These are phyloP conservation scores for Elsinoe fawcettii DNA, from an alignment of 2,329 filamentous ascomycete species.

Conservation along the genomic window DNA sequence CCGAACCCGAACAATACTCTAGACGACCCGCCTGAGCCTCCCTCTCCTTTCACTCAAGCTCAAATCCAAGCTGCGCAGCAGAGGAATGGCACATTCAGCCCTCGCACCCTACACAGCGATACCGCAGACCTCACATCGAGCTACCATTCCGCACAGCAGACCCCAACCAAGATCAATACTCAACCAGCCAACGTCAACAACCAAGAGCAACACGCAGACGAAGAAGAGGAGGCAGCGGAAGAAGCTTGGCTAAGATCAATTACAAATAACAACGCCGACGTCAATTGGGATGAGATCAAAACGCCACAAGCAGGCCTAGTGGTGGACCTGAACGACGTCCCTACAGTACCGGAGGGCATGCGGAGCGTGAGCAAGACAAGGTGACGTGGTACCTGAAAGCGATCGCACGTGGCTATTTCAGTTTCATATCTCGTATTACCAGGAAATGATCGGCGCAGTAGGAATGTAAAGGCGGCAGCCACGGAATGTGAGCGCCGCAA, in stretches of 20 bases:
- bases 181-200: constrained; percentile 2
- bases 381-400: neutral
- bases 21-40: constrained; percentile 2
- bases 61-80: constrained; percentile 11
- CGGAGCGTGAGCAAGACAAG: constrained; percentile 1
- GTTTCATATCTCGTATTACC: neutral
- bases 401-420: neutral
- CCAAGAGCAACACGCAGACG: constrained; percentile 17
- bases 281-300: constrained; percentile 14
- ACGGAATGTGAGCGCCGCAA: neutral
- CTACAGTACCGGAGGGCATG: neutral
- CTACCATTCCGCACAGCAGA: constrained; percentile 18
- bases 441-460: neutral
- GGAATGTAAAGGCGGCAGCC: neutral
- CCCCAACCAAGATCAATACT: constrained; percentile 7
- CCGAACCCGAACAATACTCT: neutral
- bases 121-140: constrained; percentile 5
- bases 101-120: neutral
- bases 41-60: constrained; percentile 14
- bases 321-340: constrained; percentile 1
- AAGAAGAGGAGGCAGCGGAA: constrained; percentile 24
- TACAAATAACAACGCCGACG: neutral
- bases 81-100: neutral
- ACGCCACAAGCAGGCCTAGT: neutral
- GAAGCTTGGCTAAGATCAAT: constrained; percentile 11